Evolutionary conservation across 768 basidiomycete genomes (phyloP), one percentile per base, ranked within the genome.

Genomic region (Termitomyces sp.): DNA sequence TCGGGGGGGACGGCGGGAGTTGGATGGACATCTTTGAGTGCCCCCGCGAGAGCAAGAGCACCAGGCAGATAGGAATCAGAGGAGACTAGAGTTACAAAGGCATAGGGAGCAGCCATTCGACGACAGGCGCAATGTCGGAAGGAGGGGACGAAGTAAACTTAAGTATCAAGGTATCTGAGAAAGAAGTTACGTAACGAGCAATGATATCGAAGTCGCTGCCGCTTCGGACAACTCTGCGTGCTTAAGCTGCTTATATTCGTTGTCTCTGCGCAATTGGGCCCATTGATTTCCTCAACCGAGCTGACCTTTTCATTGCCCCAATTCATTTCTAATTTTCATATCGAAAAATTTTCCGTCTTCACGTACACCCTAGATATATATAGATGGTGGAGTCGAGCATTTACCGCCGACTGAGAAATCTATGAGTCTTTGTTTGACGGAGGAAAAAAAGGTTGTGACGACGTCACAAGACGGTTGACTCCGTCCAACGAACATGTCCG

Each of bases 41-140:
- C 90, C 51, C 89, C 90, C 31, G 84, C 89, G 64, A 94, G 78
- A 56, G 89, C 82, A 61, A 98, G 86, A 32, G 90, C 94, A 51
- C 97, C 97, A 32, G 93, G 92, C 50, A 98, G 86, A 74, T 99
- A 99, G 25, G 80, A 77, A 67, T 95, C 89, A 31, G 94, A 92
- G 53, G 96, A 94, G 64, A 98, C 73, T 61, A 99, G 88, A 39
- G 96, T 92, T 62, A 89, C 92, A 70, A 97, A 91, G 63, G 91
- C 92, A 79, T 82, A 86, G 69, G 75, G 76, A 67, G 67, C 58
- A 75, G 84, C 77, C 88, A 88, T 89, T 65, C 62, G 68, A 63
- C 68, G 60, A 64, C 58, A 29, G 56, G 60, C 54, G 58, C 62
- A 57, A 64, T 52, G 62, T 61, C 59, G 53, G 60, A 58, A 56